Evolutionary conservation across 768 basidiomycete genomes (phyloP).

Genomic region (Gloeophyllum trabeum): DNA sequence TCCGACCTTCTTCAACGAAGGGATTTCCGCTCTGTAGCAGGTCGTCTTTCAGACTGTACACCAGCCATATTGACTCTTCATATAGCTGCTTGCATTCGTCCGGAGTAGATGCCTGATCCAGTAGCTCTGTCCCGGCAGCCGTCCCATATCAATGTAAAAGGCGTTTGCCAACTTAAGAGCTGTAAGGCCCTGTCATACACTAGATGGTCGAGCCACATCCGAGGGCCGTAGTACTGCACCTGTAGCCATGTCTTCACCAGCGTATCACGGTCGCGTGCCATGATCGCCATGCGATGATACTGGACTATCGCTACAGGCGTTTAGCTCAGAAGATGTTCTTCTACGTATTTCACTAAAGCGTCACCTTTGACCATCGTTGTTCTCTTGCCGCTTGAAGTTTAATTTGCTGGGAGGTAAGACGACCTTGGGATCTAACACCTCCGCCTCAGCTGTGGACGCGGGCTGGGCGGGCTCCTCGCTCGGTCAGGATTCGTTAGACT

Average conservation of each 20-base stretch:
- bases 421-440: conserved; percentile 68
- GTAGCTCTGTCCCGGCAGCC: conserved; percentile 83
- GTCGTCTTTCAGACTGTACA: conserved; percentile 88
- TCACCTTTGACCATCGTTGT: too few relatives aligned
- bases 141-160: conserved; percentile 18
- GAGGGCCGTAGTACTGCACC: conserved; percentile 70
- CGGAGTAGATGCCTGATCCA: conserved; percentile 64
- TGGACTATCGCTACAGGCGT: too few relatives aligned
- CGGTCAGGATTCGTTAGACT: conserved; percentile 5
- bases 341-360: too few relatives aligned
- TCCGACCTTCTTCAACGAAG: conserved; percentile 73
- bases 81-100: conserved; percentile 90
- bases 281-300: too few relatives aligned
- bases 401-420: conserved; percentile 81
- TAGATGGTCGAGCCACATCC: conserved; percentile 80
- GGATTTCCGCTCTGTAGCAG: conserved; percentile 72
- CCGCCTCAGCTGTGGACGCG: conserved; percentile 75
- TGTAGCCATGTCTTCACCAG: conserved; percentile 83
- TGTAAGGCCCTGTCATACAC: conserved; percentile 87
- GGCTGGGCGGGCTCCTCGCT: conserved; percentile 40
- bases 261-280: conserved; percentile 81
- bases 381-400: conserved; percentile 40
- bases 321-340: too few relatives aligned
- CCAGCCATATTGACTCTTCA: conserved; percentile 89
- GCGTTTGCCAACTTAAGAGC: conserved; percentile 40